Evolutionary conservation across 2,329 filamentous ascomycete genomes (phyloP).

Genomic region (Diaporthe citriasiana): DNA sequence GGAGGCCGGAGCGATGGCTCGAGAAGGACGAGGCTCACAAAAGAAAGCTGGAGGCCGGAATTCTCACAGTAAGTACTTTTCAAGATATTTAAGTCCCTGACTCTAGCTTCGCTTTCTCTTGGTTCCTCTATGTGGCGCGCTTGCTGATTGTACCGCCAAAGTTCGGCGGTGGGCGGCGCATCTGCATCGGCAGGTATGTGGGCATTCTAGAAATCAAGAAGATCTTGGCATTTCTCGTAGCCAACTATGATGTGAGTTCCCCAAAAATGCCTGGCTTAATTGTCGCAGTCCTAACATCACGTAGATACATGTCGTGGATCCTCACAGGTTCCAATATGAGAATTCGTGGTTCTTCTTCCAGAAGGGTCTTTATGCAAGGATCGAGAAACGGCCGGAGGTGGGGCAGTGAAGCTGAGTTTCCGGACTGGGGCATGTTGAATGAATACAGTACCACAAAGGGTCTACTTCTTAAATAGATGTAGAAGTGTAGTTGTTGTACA

Average conservation of each 20-base stretch:
- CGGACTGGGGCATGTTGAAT: not conserved
- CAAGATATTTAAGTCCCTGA: not conserved
- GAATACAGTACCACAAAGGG: too few species aligned
- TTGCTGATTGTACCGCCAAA: constrained; percentile 32
- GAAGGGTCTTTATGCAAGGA: constrained; percentile 33
- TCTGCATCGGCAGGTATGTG: constrained; percentile 48
- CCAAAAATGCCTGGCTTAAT: not conserved
- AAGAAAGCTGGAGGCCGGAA: constrained; percentile 41
- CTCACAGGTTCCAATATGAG: constrained; percentile 26
- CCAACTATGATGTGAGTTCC: constrained; percentile 48
- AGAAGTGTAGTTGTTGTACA: not conserved
- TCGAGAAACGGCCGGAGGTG: constrained; percentile 17
- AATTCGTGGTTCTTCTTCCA: constrained; percentile 36
- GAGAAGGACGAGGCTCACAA: constrained; percentile 39
- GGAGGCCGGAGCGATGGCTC: constrained; percentile 47
- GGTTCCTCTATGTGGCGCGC: not conserved
- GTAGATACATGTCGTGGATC: constrained; percentile 29
- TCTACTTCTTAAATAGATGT: not conserved
- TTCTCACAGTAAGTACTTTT: constrained; percentile 44
- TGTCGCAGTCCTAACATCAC: not conserved
- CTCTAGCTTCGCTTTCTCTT: not conserved
- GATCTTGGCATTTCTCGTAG: constrained; percentile 46
- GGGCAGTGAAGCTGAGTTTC: not conserved
- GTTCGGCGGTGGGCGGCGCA: constrained; percentile 47
- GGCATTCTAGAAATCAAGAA: constrained; percentile 50